These are phyloP conservation scores for Zoysia japonica DNA, from an alignment of 176 grass and related monocot genomes.

Conservation along the genomic window DNA sequence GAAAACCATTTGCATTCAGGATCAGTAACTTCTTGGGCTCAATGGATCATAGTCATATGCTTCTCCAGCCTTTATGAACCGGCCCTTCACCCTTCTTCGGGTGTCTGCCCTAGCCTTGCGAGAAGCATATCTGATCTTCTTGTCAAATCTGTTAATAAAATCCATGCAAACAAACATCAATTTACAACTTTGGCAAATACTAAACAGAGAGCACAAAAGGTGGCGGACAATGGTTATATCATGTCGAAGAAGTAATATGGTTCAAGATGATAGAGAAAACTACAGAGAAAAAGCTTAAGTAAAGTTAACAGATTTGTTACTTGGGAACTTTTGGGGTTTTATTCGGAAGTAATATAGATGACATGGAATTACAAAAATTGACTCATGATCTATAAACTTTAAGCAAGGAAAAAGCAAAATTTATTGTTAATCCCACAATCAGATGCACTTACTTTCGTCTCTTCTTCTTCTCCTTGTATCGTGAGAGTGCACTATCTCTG, in stretches of 20 bases:
- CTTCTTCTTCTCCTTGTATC: constrained; percentile 98
- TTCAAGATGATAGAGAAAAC: constrained; percentile 20
- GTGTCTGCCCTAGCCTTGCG: constrained; percentile 96
- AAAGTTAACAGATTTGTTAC: neutral
- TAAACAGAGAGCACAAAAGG: constrained; percentile 1
- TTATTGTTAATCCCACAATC: neutral
- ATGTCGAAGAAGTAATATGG: constrained; percentile 6
- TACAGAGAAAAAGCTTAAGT: constrained; percentile 9
- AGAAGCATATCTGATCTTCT: constrained; percentile 96
- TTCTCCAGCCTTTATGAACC: constrained; percentile 92
- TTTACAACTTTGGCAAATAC: constrained; percentile 1
- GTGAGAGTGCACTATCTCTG: constrained; percentile 78
- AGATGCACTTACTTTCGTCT: constrained; percentile 68
- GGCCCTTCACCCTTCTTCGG: constrained; percentile 84
- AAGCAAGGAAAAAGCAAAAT: neutral
- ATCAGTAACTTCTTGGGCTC: constrained; percentile 70
- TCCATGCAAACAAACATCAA: constrained; percentile 24
- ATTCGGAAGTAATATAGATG: neutral
- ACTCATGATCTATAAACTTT: neutral
- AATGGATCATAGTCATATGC: constrained; percentile 97
- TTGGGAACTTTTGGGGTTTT: neutral
- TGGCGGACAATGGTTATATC: neutral
- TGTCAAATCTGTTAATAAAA: constrained; percentile 72
- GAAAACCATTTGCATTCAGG: constrained; percentile 4
- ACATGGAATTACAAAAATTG: constrained; percentile 2